Conservation (phyloP, 345 rosid species). For the Ceriops tagal region DNA sequence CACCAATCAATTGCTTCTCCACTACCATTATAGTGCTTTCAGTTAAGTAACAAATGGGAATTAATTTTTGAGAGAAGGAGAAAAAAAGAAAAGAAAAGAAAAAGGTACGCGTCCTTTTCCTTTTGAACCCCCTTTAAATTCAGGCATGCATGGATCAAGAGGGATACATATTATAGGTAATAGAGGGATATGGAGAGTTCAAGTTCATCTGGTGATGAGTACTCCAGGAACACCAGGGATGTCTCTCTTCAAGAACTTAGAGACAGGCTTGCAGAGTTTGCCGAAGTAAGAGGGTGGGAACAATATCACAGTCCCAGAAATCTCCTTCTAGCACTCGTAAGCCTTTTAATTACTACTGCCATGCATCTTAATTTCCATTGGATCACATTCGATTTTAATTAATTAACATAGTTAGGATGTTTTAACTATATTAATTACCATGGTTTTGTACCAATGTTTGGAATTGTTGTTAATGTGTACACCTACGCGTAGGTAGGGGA, state of each 20-base stretch:
- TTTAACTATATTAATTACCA: no score
- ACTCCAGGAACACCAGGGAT: conserved; percentile 21
- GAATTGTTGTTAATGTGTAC: no score
- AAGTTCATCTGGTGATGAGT: conserved; percentile 6
- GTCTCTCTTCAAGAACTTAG: conserved; percentile 46
- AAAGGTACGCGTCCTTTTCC: neutral
- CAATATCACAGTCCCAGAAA: conserved; percentile 56
- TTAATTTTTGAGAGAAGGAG: neutral
- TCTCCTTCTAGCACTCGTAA: conserved; percentile 53
- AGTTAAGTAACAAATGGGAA: no score
- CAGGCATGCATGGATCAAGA: conserved; percentile 11
- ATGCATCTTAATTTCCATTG: no score
- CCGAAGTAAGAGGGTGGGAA: conserved; percentile 51
- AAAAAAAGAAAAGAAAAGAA: neutral
- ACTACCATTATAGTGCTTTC: conserved; percentile 11
- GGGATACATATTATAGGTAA: neutral
- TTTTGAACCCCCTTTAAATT: conserved; percentile 18
- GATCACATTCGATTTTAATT: no score
- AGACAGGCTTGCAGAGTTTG: conserved; percentile 46
- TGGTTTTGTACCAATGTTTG: no score
- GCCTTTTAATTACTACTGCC: neutral
- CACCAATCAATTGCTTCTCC: conserved; percentile 24
- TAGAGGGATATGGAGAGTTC: conserved; percentile 15
- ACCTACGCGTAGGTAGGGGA: conserved; percentile 49
- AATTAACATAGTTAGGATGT: no score